Evolutionary conservation across 768 basidiomycete genomes (phyloP).

Genomic region (Amanita pallidorosea): DNA sequence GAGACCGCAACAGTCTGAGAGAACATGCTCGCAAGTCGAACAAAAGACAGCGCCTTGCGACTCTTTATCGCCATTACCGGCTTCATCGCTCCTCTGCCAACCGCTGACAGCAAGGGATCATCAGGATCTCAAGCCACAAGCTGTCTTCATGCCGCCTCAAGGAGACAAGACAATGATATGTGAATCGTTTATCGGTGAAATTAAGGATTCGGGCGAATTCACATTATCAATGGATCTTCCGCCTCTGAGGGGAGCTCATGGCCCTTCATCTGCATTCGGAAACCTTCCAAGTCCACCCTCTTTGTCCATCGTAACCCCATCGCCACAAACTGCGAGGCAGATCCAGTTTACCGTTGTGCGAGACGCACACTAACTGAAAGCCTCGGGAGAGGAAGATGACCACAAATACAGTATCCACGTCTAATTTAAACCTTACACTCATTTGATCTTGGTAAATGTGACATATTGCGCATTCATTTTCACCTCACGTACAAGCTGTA

Average conservation of each 20-base stretch:
- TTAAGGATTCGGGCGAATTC: slow-evolving; percentile 25
- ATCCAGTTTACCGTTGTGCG: not conserved
- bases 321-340: not conserved
- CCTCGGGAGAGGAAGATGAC: not conserved
- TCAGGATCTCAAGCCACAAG: slow-evolving; percentile 1
- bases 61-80: slow-evolving; percentile 5
- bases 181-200: slow-evolving; percentile 11
- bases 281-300: not conserved
- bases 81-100: slow-evolving; percentile 13
- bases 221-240: slow-evolving; percentile 35
- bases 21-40: slow-evolving; percentile 6
- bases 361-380: slow-evolving; percentile 1
- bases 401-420: not conserved
- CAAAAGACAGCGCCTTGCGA: slow-evolving; percentile 6
- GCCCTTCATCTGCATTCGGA: not conserved
- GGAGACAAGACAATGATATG: slow-evolving; percentile 8
- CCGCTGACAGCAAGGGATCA: slow-evolving; percentile 7
- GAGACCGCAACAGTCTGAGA: slow-evolving; percentile 4
- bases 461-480: slow-evolving; percentile 1
- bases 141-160: slow-evolving; percentile 5
- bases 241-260: not conserved
- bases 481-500: not conserved
- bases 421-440: slow-evolving; percentile 4
- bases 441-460: not conserved
- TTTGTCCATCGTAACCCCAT: not conserved